These are phyloP conservation scores for Trametes cingulata DNA, from an alignment of 768 basidiomycete genomes.

Conservation along the genomic window DNA sequence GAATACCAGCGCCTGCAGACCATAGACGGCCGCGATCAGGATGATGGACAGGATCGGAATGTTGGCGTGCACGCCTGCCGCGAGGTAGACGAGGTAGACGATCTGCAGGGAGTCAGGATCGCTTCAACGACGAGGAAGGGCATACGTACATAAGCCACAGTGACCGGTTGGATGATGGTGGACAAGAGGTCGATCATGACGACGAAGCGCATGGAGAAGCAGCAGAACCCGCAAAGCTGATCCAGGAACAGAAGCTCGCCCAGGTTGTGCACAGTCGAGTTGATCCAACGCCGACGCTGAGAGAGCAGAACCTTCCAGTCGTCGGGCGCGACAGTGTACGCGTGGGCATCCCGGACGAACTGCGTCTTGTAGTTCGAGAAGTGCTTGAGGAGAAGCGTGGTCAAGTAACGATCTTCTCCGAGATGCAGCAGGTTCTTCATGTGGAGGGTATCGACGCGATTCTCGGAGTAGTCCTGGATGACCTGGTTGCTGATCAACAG, in stretches of 20 bases:
- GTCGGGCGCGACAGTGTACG: constrained; percentile 93
- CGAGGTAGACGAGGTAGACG: constrained; percentile 83
- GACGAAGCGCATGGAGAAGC: constrained; percentile 98
- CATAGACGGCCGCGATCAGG: constrained; percentile 94
- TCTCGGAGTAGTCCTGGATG: constrained; percentile 92
- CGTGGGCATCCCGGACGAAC: constrained; percentile 92
- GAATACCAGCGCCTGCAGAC: constrained; percentile 82
- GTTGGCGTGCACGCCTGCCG: constrained; percentile 60
- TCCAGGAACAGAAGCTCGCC: constrained; percentile 91
- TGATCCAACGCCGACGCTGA: constrained; percentile 99
- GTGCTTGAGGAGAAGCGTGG: constrained; percentile 92
- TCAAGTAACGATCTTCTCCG: constrained; percentile 98
- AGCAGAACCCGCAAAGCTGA: constrained; percentile 94
- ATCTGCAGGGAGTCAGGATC: constrained; percentile 51
- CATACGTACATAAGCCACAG: constrained; percentile 82
- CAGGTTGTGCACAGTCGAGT: constrained; percentile 97
- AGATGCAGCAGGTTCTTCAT: constrained; percentile 98
- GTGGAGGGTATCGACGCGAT: constrained; percentile 94
- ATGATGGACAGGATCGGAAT: constrained; percentile 84
- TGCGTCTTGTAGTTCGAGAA: constrained; percentile 95
- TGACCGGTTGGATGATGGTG: constrained; percentile 82
- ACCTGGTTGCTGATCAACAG: constrained; percentile 89
- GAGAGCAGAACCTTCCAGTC: constrained; percentile 93
- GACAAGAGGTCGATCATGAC: constrained; percentile 96
- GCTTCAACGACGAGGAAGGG: neutral